These are phyloP conservation scores for Rhodotorula diobovata DNA, from an alignment of 768 basidiomycete species.

Conservation along the genomic window DNA sequence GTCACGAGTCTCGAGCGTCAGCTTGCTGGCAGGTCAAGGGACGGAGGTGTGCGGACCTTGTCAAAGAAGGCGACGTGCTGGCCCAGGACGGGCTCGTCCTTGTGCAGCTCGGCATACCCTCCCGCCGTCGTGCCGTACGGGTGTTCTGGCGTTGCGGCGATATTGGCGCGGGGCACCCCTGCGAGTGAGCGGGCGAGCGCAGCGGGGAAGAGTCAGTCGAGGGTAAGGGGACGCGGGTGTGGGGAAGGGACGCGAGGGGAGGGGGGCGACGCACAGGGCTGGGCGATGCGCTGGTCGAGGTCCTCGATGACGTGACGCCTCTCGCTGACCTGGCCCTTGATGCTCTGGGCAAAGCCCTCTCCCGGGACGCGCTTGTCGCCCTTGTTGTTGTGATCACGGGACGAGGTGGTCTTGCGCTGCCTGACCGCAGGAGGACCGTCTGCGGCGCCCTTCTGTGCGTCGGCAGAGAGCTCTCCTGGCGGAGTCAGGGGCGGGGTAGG, in stretches of 20 bases:
- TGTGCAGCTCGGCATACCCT: conserved; percentile 21
- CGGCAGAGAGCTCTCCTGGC: not conserved
- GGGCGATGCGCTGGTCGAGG: conserved; percentile 15
- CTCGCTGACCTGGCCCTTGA: not conserved
- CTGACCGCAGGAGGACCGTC: not conserved
- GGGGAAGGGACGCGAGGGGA: conserved; percentile 27
- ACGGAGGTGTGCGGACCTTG: not conserved
- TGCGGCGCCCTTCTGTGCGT: too few relatives aligned
- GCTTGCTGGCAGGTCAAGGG: not conserved
- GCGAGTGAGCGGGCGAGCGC: not conserved
- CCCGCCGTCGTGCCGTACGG: conserved; percentile 18
- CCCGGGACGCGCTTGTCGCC: not conserved
- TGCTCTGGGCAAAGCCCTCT: conserved; percentile 9
- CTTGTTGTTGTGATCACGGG: not conserved
- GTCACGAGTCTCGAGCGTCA: too few relatives aligned
- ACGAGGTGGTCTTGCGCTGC: not conserved
- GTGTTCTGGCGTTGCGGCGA: conserved; percentile 24
- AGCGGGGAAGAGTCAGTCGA: too few relatives aligned
- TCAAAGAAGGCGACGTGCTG: conserved; percentile 35
- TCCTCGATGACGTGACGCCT: conserved; percentile 11
- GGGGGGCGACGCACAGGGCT: conserved; percentile 16
- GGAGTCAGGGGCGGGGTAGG: not conserved
- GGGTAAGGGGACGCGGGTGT: not conserved
- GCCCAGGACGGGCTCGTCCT: conserved; percentile 17
- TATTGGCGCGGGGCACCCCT: conserved; percentile 18